These are phyloP conservation scores for Rhizopus stolonifer DNA, from an alignment of 371 early-diverging fungal genomes.

Conservation along the genomic window DNA sequence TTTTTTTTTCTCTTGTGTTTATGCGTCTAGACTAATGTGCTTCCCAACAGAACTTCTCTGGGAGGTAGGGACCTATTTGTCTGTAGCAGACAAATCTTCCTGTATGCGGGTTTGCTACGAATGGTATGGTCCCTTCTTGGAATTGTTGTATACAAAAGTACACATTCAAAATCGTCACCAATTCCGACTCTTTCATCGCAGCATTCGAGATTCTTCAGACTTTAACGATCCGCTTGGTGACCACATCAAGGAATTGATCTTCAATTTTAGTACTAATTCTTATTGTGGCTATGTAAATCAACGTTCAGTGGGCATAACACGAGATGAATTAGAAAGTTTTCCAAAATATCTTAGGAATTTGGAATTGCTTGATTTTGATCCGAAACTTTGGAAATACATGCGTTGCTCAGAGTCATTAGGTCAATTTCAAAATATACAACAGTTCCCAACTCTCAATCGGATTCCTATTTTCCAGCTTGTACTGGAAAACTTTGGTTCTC, in stretches of 20 bases:
- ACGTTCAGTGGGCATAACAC: slow-evolving; percentile 16
- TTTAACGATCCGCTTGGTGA: slow-evolving; percentile 27
- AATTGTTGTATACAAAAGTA: slow-evolving; percentile 18
- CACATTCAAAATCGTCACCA: slow-evolving; percentile 21
- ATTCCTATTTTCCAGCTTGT: slow-evolving; percentile 6
- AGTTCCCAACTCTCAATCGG: slow-evolving; percentile 12
- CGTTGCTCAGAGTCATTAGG: slow-evolving; percentile 4
- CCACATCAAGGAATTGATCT: slow-evolving; percentile 31
- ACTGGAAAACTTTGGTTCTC: slow-evolving; percentile 8
- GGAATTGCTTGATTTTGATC: slow-evolving; percentile 22
- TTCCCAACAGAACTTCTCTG: slow-evolving; percentile 24
- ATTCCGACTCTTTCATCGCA: slow-evolving; percentile 19
- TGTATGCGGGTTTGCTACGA: slow-evolving; percentile 29
- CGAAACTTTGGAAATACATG: slow-evolving; percentile 27
- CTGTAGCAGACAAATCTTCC: slow-evolving; percentile 17
- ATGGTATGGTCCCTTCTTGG: slow-evolving; percentile 24
- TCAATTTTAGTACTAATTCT: slow-evolving; percentile 20
- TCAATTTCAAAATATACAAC: slow-evolving; percentile 6
- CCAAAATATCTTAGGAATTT: slow-evolving; percentile 15
- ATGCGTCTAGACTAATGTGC: slow-evolving; percentile 13
- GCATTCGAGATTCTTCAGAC: slow-evolving; percentile 12
- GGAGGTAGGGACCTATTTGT: slow-evolving; percentile 24
- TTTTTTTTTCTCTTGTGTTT: slow-evolving; percentile 3
- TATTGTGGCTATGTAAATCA: not conserved
- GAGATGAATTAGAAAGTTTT: slow-evolving; percentile 26